phyloP scores from a whole-genome alignment of 768 basidiomycete genomes.

The Tylopilus sp. region DNA sequence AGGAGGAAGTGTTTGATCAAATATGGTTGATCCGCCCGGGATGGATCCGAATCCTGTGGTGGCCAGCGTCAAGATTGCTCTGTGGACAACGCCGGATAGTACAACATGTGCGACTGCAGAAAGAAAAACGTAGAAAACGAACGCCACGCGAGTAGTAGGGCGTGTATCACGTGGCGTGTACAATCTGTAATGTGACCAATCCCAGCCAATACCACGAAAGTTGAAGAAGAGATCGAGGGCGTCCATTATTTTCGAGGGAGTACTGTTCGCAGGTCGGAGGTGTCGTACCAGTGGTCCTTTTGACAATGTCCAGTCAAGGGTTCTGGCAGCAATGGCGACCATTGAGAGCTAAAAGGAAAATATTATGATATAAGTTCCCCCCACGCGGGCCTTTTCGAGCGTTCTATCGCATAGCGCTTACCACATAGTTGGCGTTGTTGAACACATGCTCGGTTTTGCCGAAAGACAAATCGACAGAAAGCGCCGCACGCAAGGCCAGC shows the following conservation, averaged over 20 bases:
- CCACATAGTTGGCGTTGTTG: not conserved
- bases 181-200: not conserved
- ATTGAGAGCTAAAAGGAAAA: not conserved
- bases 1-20: not conserved
- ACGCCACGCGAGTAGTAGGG: not conserved
- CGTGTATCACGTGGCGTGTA: not conserved
- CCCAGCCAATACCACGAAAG: not conserved
- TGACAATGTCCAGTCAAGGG: not conserved
- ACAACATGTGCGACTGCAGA: not conserved
- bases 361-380: not conserved
- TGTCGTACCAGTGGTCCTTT: not conserved
- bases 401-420: not conserved
- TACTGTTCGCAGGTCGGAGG: not conserved
- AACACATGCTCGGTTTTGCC: not conserved
- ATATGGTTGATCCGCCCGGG: not conserved
- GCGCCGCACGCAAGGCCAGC: not conserved
- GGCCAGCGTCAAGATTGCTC: not conserved
- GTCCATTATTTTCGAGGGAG: not conserved
- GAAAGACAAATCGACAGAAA: not conserved
- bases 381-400: not conserved
- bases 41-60: not conserved
- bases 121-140: not conserved
- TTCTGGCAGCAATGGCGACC: not conserved
- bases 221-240: not conserved
- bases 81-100: not conserved